Evolutionary conservation across 1,284 basidiomycete genomes (phyloP).

Genomic region (Ustilago shanxiensis): DNA sequence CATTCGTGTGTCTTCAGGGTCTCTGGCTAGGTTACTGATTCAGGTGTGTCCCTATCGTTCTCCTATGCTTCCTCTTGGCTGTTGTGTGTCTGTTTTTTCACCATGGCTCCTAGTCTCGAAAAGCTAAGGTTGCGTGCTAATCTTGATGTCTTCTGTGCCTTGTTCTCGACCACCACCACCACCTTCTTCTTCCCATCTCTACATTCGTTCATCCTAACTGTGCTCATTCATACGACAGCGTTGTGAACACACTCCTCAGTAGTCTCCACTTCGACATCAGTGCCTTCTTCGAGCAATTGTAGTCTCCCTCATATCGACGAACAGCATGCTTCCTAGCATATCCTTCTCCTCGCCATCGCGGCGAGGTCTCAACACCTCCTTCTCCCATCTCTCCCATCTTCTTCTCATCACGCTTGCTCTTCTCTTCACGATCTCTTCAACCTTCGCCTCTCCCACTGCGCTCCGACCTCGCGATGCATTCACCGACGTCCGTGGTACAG

Average conservation of each 20-base stretch:
- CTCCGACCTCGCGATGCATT: constrained; percentile 30
- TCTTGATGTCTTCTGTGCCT: background rate
- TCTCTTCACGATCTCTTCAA: background rate
- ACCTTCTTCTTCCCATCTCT: background rate
- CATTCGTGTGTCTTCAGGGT: no score
- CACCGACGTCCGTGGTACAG: constrained; percentile 31
- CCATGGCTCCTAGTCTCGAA: no score
- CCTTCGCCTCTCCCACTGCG: background rate
- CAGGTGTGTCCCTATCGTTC: background rate
- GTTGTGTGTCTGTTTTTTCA: no score
- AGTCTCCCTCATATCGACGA: no score
- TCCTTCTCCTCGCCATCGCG: background rate
- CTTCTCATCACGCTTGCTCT: constrained; percentile 12
- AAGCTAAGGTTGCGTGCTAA: background rate
- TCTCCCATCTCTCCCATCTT: background rate
- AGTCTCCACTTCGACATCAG: no score
- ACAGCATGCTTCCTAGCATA: background rate
- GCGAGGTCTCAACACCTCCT: background rate
- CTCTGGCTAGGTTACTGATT: no score
- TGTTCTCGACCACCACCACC: background rate
- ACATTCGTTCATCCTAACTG: background rate
- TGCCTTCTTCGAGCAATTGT: no score
- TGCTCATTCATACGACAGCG: background rate
- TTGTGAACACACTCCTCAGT: no score
- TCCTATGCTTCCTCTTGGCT: background rate